phyloP scores from a whole-genome alignment of 78 protist species.

The Dictyostelium brefeldianum region DNA sequence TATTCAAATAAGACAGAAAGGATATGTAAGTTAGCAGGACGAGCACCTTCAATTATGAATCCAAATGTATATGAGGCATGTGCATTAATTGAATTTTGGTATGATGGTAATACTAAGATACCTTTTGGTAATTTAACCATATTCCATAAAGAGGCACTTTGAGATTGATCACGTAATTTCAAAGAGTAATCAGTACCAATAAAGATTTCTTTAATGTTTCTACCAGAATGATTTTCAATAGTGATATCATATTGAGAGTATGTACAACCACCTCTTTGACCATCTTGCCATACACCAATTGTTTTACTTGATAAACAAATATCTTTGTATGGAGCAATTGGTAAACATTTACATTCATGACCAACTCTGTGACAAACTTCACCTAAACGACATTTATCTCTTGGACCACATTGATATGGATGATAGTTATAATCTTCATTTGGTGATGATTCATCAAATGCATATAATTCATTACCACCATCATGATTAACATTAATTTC shows the following conservation, averaged over 20 bases:
- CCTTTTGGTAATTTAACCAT: neutral
- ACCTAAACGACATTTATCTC: neutral
- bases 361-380: neutral
- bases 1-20: neutral
- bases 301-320: neutral
- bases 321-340: neutral
- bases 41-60: constrained; percentile 25
- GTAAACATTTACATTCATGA: neutral
- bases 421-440: neutral
- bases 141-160: constrained; percentile 14
- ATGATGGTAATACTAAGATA: neutral
- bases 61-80: constrained; percentile 33
- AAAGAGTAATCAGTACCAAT: constrained; percentile 35
- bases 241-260: constrained; percentile 27
- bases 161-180: neutral
- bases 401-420: neutral
- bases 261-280: constrained; percentile 11
- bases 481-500: neutral
- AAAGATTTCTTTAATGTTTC: constrained; percentile 19
- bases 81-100: constrained; percentile 13
- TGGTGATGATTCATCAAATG: neutral
- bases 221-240: neutral
- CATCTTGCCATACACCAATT: constrained; percentile 33
- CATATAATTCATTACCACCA: neutral
- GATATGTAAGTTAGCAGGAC: neutral